Conservation (phyloP, 257 asterid species). For the Ophiorrhiza pumila region DNA sequence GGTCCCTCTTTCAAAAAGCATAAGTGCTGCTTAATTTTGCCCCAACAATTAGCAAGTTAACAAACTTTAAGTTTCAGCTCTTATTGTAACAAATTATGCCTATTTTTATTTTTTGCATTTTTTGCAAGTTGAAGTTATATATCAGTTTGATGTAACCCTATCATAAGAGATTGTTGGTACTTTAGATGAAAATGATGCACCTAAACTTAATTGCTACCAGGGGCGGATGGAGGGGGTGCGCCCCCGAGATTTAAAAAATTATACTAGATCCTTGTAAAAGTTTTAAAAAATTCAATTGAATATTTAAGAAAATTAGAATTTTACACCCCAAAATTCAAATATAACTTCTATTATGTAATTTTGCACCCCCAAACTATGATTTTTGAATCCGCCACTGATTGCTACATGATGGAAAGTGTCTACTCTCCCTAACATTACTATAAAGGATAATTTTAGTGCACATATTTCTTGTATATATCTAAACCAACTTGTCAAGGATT, state of each 20-base stretch:
- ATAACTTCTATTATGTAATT: too few species aligned
- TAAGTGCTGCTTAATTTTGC: neutral
- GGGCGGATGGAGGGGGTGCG: too few species aligned
- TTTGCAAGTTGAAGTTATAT: neutral
- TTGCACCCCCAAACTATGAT: too few species aligned
- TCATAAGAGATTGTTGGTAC: neutral
- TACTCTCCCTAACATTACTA: neutral
- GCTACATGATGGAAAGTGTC: neutral
- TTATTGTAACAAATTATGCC: neutral
- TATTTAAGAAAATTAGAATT: too few species aligned
- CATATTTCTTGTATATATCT: neutral
- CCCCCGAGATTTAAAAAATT: too few species aligned
- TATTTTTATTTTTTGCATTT: neutral
- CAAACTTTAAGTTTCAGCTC: neutral
- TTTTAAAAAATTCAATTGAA: too few species aligned
- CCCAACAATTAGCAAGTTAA: slow-evolving; percentile 19
- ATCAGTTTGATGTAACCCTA: neutral
- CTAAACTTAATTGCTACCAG: neutral
- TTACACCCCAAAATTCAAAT: too few species aligned
- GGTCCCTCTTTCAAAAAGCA: neutral
- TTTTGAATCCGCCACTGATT: too few species aligned
- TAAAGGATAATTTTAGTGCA: neutral
- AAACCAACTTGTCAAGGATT: neutral
- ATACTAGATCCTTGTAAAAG: too few species aligned
- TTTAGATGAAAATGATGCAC: neutral